Conservation (phyloP, 208 protist species). For the Leishmania aethiopica region DNA sequence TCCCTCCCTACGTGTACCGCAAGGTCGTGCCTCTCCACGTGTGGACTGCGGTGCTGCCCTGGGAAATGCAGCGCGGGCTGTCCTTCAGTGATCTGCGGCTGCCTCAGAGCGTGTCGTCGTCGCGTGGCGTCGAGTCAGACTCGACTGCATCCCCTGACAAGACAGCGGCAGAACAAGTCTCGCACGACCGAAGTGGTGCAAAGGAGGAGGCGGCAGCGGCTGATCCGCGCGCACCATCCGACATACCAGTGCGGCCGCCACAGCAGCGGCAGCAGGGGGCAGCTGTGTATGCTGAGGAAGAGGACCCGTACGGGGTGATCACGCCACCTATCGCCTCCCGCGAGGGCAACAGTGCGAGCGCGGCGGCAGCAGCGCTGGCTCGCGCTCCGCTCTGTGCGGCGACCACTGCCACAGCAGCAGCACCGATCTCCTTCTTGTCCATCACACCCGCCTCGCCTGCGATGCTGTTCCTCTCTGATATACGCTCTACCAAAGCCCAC, state of each 20-base stretch:
- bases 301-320: slow-evolving; percentile 70
- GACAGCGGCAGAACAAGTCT: slow-evolving; percentile 1
- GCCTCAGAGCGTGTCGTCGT: slow-evolving; percentile 4
- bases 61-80: slow-evolving; percentile 86
- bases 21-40: slow-evolving; percentile 63
- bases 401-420: background rate
- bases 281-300: slow-evolving; percentile 34
- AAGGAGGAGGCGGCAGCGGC: background rate
- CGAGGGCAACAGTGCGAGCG: background rate
- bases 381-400: background rate
- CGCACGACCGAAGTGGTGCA: background rate
- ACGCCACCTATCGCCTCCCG: slow-evolving; percentile 15
- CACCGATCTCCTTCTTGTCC: background rate
- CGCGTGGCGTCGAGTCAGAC: background rate
- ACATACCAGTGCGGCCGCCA: slow-evolving; percentile 2
- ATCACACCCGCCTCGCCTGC: slow-evolving; percentile 7
- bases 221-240: background rate
- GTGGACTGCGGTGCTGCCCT: slow-evolving; percentile 85
- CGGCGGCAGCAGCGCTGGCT: background rate
- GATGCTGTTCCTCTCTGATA: slow-evolving; percentile 53
- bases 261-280: background rate
- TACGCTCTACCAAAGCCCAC: slow-evolving; percentile 22
- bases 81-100: slow-evolving; percentile 57
- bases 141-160: background rate
- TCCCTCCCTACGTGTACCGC: slow-evolving; percentile 20